Base-by-base conservation (phyloP, 768 basidiomycete species). In the Clitopilus passeckerianus region DNA sequence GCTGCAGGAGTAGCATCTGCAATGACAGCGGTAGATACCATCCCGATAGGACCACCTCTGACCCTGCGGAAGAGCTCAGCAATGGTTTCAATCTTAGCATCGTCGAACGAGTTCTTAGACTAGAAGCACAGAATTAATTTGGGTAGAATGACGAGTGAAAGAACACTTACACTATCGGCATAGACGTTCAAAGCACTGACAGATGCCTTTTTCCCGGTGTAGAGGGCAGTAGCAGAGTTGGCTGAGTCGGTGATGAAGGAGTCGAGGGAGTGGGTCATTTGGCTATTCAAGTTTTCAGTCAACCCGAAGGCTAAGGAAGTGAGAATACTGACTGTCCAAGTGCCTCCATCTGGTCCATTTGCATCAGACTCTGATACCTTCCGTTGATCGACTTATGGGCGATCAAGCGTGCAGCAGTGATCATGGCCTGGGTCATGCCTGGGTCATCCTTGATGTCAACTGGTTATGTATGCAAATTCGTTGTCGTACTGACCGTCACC, bases 381-480 rank as follows among this genome's bases (percentile, higher is more conserved):
- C 77, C 77, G 60, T 79, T 79, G 63, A 79, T 71, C n/a, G 76
- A 74, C 62, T 79, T 78, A 68, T 79, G 77, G 7, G 71, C 74
- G 37, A 79, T 77, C 34, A 79, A 66, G 22, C 77, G 76, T 46
- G 77, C 76, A 16, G 77, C 77, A 24, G 77, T 77, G 59, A 79
- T 79, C 77, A 79, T 79, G 30, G 76, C 60, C 63, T 79, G 77
- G 20, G 77, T 79, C 77, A 79, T 79, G 20, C 77, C 77, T 79
- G 50, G 27, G 27, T 20, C 23, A 35, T 53, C 52, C 53, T 53
- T 43, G n/a, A 7, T 56, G 53, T 7, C 24, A 20, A 43, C 20
- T 34, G 12, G n/a, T n/a, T n/a, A 27, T 5, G 10, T n/a, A 43
- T 18, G n/a, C 14, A n/a, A 34, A 22, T 30, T 18, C 34, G 34